Evolutionary conservation across 164 flowering plant genomes (phyloP), one percentile per base, ranked within the genome.

Genomic region (Akebia trifoliata): DNA sequence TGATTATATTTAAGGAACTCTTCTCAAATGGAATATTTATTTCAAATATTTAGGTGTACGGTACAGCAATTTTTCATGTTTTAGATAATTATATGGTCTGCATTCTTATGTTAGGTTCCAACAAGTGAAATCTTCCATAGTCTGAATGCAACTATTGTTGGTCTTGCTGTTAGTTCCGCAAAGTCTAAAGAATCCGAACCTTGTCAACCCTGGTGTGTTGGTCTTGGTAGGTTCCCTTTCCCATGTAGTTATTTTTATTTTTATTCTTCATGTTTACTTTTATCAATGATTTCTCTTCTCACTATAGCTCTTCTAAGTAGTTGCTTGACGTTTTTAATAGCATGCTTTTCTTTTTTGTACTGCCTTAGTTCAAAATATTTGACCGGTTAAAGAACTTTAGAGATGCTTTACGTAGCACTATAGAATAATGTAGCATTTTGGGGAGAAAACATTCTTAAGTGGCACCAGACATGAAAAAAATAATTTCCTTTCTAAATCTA

Each of bases 71-170:
- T 37, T 37, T 15, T 49, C 34, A 37, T 50, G 28, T 4, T 18
- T 37, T 20, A 6, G 0, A 9, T 37, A 22, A 8, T 55, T 9
- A 54, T 40, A 6, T 26, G 17, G 7, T 22, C 7, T 42, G 18
- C 39, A 20, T 15, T 49, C 54, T 70, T 47, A 17, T 66, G 58
- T 32, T 57, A 89, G 97, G 86, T 90, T 50, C 81, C 94, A 9
- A 66, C 61, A 47, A 65, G 78, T 68, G 97, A 90, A 71, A 48
- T 73, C 50, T 77, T 81, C 63, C 76, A 75, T 69, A 84, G 96
- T 58, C 74, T 90, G 81, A 93, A 93, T 78, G 96, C 89, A 39
- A 72, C 82, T 37, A 83, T 93, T 64, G 94, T 90, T 67, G 97
- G 97, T 56, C 73, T 93, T 63, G 95, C 90, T 28, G 65, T 80